Percentiles rank a stretch among this genome's conserved stretches.
These are phyloP conservation scores for Phyllosticta ampelicida DNA, from an alignment of 2,329 filamentous ascomycete genomes.

Conservation along the genomic window DNA sequence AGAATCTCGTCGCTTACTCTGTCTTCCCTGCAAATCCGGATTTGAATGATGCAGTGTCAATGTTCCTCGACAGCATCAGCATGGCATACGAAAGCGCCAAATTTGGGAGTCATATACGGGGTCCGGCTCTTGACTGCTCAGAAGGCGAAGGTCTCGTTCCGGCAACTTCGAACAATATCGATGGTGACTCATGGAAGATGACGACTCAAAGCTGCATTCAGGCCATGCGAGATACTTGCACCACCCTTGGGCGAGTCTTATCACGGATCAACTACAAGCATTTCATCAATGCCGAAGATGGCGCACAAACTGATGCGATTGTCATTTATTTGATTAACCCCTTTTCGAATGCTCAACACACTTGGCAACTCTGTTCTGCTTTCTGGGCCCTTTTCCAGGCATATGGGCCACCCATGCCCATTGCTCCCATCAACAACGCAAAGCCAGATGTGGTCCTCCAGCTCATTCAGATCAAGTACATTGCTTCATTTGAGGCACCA, in stretches of 20 bases:
- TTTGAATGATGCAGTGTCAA: constrained; percentile 48
- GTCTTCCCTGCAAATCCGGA: constrained; percentile 58
- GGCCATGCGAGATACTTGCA: constrained; percentile 24
- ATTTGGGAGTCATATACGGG: constrained; percentile 51
- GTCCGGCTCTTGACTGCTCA: constrained; percentile 28
- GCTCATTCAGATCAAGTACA: constrained; percentile 56
- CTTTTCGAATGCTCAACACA: constrained; percentile 47
- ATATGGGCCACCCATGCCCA: constrained; percentile 44
- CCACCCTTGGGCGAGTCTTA: constrained; percentile 32
- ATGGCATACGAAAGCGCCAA: constrained; percentile 65
- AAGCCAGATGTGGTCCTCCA: constrained; percentile 61
- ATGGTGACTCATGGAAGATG: constrained; percentile 12
- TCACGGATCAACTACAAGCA: constrained; percentile 22
- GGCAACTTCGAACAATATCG: constrained; percentile 13
- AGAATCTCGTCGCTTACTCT: constrained; percentile 61
- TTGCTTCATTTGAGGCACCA: constrained; percentile 53
- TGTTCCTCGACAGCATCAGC: constrained; percentile 57
- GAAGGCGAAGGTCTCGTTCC: constrained; percentile 19
- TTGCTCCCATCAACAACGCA: constrained; percentile 20
- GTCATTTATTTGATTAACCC: constrained; percentile 70
- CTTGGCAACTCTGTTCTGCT: constrained; percentile 59
- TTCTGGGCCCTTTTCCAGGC: constrained; percentile 63
- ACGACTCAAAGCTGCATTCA: constrained; percentile 19
- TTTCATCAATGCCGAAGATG: constrained; percentile 24
- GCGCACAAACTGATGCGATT: constrained; percentile 44